Evolutionary conservation across 78 protist genomes (phyloP).

Genomic region (Mastigamoeba balamuthi): DNA sequence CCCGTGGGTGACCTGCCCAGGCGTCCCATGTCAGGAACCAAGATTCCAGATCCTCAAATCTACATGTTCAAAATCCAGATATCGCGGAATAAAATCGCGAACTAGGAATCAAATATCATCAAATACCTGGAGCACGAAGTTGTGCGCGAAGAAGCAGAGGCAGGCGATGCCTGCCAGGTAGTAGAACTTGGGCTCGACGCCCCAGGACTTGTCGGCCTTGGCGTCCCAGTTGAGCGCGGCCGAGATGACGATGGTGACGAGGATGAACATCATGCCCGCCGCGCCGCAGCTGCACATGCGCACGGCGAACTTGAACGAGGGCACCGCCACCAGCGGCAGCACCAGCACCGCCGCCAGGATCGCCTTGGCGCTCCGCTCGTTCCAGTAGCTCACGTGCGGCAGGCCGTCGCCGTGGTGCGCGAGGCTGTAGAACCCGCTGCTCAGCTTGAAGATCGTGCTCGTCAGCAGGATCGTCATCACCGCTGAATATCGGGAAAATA

Average conservation of each 20-base stretch:
- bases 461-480: not conserved
- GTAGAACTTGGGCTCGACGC: not conserved
- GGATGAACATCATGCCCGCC: not conserved
- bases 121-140: not conserved
- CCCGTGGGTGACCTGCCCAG: too few relatives aligned
- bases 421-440: not conserved
- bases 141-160: constrained; percentile 7
- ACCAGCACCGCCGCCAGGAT: not conserved
- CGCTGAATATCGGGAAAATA: too few relatives aligned
- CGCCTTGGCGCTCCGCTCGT: not conserved
- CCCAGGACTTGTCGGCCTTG: too few relatives aligned
- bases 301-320: not conserved
- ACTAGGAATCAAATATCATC: too few relatives aligned
- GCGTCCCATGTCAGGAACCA: too few relatives aligned
- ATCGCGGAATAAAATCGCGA: too few relatives aligned
- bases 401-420: not conserved
- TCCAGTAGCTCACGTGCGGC: not conserved
- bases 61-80: too few relatives aligned
- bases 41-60: too few relatives aligned
- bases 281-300: not conserved
- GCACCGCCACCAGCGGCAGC: not conserved
- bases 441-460: not conserved
- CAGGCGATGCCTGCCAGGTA: not conserved
- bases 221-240: not conserved
- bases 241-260: not conserved